phyloP scores from a whole-genome alignment of 2,329 filamentous ascomycete genomes.

The Ceratocystiopsis brevicomis region DNA sequence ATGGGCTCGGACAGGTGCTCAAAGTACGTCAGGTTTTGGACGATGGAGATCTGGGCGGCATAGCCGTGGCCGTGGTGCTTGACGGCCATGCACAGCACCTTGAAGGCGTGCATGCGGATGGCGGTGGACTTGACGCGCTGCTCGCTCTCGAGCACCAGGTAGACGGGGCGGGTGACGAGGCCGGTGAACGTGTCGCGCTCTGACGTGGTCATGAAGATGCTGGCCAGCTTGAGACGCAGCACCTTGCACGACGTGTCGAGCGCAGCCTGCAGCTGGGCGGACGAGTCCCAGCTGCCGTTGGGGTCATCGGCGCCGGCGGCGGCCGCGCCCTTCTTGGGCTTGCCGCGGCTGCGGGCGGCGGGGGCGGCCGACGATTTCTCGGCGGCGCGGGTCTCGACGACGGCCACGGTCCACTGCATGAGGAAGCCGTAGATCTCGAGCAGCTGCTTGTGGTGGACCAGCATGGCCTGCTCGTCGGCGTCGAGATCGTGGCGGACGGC shows the following conservation, averaged over 20 bases:
- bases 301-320: conserved; percentile 29
- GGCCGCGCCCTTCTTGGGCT: conserved; percentile 47
- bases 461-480: conserved; percentile 72
- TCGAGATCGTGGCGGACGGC: conserved; percentile 72
- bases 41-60: conserved; percentile 90
- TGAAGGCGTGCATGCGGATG: conserved; percentile 93
- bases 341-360: conserved; percentile 52
- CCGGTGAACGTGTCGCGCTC: conserved; percentile 90
- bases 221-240: conserved; percentile 74
- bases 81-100: conserved; percentile 85
- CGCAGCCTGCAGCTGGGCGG: conserved; percentile 67
- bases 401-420: conserved; percentile 84
- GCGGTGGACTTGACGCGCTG: conserved; percentile 72
- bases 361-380: conserved; percentile 66
- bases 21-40: conserved; percentile 94
- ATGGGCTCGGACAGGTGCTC: conserved; percentile 98
- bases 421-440: conserved; percentile 90
- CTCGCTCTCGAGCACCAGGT: conserved; percentile 86
- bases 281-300: conserved; percentile 75
- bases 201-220: conserved; percentile 89
- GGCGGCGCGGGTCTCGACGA: conserved; percentile 82
- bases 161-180: conserved; percentile 79
- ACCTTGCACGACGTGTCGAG: conserved; percentile 94
- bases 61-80: conserved; percentile 97
- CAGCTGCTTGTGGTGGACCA: conserved; percentile 74